These are phyloP conservation scores for Gynostemma pentaphyllum DNA, from an alignment of 306 rosid genomes.

Conservation along the genomic window DNA sequence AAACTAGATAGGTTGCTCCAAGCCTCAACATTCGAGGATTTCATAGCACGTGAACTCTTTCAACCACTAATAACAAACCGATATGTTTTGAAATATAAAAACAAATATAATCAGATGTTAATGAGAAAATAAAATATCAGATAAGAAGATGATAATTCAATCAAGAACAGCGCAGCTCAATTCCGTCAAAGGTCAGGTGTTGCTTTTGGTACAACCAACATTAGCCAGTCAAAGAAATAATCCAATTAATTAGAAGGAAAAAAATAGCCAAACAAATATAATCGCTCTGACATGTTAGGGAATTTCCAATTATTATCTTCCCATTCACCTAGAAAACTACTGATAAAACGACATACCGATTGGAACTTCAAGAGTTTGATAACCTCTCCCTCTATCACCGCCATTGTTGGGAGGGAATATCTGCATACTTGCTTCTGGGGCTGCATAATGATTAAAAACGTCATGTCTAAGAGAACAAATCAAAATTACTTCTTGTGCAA, in stretches of 20 bases:
- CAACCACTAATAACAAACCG: not conserved
- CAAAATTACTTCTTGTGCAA: not conserved
- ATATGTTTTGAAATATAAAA: not conserved
- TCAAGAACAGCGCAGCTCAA: not conserved
- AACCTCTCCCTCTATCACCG: constrained; percentile 48
- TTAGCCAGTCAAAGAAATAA: not conserved
- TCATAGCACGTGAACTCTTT: not conserved
- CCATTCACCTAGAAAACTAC: too few species aligned
- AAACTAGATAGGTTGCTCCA: not conserved
- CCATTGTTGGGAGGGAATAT: constrained; percentile 67
- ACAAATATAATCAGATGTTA: not conserved
- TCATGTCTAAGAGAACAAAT: not conserved
- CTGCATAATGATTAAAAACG: constrained; percentile 26
- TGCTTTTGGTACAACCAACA: not conserved
- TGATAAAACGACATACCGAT: constrained; percentile 40
- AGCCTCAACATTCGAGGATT: not conserved
- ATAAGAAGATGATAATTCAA: not conserved
- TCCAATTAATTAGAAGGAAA: not conserved
- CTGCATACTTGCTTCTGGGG: constrained; percentile 61
- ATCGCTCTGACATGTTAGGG: too few species aligned
- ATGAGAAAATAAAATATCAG: not conserved
- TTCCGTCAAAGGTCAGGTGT: not conserved
- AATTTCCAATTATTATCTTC: not conserved
- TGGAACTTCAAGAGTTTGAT: constrained; percentile 64
- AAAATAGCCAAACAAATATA: not conserved